phyloP scores from a whole-genome alignment of 2,329 filamentous ascomycete species.

The Helotiales sp. region DNA sequence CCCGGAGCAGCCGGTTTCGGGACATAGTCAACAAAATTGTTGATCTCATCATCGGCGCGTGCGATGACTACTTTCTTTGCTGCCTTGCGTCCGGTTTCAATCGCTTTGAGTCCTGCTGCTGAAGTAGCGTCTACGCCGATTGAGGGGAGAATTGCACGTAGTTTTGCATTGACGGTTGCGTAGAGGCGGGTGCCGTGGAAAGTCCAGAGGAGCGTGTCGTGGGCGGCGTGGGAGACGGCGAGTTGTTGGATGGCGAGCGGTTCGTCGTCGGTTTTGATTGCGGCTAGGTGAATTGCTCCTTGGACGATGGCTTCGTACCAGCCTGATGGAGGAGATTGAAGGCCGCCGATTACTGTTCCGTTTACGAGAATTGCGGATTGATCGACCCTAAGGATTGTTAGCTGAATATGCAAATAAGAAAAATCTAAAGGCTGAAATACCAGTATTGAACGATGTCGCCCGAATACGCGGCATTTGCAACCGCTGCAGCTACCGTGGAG shows the following conservation, averaged over 20 bases:
- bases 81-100: background rate
- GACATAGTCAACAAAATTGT: conserved; percentile 13
- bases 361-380: conserved; percentile 8
- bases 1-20: background rate
- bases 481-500: background rate
- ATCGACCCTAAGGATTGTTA: conserved; percentile 4
- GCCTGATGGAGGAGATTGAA: conserved; percentile 7
- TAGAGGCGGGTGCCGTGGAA: conserved; percentile 10
- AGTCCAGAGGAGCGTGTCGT: conserved; percentile 5
- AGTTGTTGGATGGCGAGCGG: conserved; percentile 1
- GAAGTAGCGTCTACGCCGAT: background rate
- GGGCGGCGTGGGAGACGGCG: conserved; percentile 13
- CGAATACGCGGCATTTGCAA: conserved; percentile 2
- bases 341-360: conserved; percentile 9
- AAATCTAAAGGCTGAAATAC: background rate
- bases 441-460: conserved; percentile 12
- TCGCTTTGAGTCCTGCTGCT: background rate
- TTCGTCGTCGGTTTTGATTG: background rate
- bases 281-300: conserved; percentile 7
- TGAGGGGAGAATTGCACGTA: background rate
- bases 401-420: background rate
- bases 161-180: background rate
- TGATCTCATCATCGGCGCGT: conserved; percentile 2
- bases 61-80: background rate
- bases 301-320: conserved; percentile 4